A percentile compares a stretch with the other conserved stretches of the same genome.
These are phyloP conservation scores for Stephania cephalantha DNA, from an alignment of 164 flowering plant genomes.

Conservation along the genomic window DNA sequence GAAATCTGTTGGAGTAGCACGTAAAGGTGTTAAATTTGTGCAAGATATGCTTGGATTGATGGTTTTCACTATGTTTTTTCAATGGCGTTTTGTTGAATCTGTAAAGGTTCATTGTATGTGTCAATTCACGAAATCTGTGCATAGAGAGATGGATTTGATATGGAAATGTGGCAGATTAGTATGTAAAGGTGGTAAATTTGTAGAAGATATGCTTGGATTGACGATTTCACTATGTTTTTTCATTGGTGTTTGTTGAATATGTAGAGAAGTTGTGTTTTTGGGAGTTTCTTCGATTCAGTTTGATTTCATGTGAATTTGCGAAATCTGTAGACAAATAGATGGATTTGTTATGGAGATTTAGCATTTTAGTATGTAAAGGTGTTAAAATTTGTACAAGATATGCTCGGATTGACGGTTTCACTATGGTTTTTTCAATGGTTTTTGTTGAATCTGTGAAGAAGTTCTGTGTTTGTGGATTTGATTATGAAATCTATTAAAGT, in stretches of 20 bases:
- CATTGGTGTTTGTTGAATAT: no score
- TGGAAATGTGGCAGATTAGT: not conserved
- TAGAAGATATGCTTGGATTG: no score
- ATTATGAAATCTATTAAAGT: not conserved
- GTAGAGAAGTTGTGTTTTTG: no score
- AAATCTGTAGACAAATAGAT: no score
- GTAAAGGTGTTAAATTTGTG: not conserved
- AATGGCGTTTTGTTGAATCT: not conserved
- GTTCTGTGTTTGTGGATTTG: not conserved
- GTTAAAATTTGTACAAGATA: not conserved
- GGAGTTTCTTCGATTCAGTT: not conserved
- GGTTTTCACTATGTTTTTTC: not conserved
- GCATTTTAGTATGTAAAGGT: not conserved
- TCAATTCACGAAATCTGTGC: not conserved
- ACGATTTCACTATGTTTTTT: no score
- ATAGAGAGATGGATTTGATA: not conserved
- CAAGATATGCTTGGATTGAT: not conserved
- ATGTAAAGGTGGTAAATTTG: no score
- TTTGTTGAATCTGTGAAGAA: not conserved
- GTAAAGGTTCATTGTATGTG: not conserved
- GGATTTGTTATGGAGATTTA: not conserved
- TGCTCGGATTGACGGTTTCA: not conserved
- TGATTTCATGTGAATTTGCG: no score
- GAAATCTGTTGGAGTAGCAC: not conserved
- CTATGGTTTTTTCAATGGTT: not conserved